A percentile compares a stretch with the other conserved stretches of the same genome.
phyloP scores from a whole-genome alignment of 306 rosid species.

The Prunus mira region DNA sequence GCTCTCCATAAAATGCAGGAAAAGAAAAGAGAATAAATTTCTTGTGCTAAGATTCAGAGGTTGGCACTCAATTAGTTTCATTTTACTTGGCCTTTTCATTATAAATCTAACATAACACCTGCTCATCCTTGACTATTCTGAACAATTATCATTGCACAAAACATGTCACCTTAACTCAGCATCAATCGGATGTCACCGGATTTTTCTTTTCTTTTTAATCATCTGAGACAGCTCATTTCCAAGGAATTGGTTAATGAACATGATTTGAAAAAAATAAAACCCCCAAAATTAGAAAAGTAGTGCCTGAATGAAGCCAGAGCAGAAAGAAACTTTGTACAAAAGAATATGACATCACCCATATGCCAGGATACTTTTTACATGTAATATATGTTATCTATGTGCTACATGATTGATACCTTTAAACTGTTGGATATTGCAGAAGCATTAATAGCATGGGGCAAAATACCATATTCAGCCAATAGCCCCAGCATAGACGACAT shows the following conservation, averaged over 20 bases:
- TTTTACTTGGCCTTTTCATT: background rate
- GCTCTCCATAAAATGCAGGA: background rate
- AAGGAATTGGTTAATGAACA: background rate
- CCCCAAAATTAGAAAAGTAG: too few species aligned
- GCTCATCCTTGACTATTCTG: background rate
- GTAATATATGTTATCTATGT: background rate
- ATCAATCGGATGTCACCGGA: background rate
- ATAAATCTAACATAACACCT: background rate
- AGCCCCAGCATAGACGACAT: conserved; percentile 86
- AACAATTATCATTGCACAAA: background rate
- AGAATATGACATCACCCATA: background rate
- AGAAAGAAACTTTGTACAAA: too few species aligned
- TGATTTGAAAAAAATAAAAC: too few species aligned
- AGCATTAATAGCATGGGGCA: conserved; percentile 86
- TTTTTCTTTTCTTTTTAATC: background rate
- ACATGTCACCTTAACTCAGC: background rate
- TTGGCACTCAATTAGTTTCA: background rate
- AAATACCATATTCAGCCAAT: conserved; percentile 71
- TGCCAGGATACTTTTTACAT: background rate
- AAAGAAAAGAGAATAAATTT: background rate
- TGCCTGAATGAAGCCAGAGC: too few species aligned
- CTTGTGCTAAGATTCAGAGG: background rate
- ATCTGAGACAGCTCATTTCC: background rate
- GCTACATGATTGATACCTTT: conserved; percentile 53
- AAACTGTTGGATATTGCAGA: conserved; percentile 67